Base-by-base conservation (phyloP, 768 basidiomycete genomes). In the Mycena venus region DNA sequence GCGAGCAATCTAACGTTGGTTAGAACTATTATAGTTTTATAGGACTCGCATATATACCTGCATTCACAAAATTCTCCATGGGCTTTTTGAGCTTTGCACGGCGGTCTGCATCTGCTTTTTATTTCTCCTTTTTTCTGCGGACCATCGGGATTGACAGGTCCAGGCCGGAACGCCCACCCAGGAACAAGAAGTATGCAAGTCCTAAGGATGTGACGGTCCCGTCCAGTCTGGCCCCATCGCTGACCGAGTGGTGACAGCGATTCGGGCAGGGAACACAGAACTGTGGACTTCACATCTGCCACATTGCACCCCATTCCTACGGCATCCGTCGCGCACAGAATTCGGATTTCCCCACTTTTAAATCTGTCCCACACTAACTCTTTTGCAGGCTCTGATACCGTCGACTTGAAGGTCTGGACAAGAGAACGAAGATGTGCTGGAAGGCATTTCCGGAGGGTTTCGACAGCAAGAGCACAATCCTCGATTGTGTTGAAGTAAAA, bases 231-330 rank as follows among this genome's bases (percentile, higher is more conserved):
- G 25, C 51, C 64, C 51, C 64, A 66, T 53, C 64, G 64, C 51
- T 66, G 64, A 19, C 21, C 47, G 5, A 53, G 64, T 4, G 51
- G 15, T 53, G 64, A 66, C 23, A 55, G 21, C 51, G 51, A 66
- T n/a, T 55, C 29, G 25, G 64, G n/a, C 15, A 66, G 23, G 23
- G 19, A 31, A 21, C 42, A 51, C 44, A 64, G 31, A n/a, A 64
- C 27, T 10, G 63, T 38, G 65, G 70, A 75, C n/a, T 63, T 32
- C 11, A 80, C 74, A 63, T 79, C 73, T 15, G 75, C 51, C 0
- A 77, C 73, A 47, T 79, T 78, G 56, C 79, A 78, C 12, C 79
- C 79, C 77, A 78, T 78, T 17, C 73, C 72, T 2, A 77, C n/a
- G n/a, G n/a, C n/a, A n/a, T n/a, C n/a, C 74, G 79, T 80, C 7